A percentile compares a stretch with the other conserved stretches of the same genome.
phyloP scores from a whole-genome alignment of 179 eudicot genomes.

The Heliamphora pulchella region DNA sequence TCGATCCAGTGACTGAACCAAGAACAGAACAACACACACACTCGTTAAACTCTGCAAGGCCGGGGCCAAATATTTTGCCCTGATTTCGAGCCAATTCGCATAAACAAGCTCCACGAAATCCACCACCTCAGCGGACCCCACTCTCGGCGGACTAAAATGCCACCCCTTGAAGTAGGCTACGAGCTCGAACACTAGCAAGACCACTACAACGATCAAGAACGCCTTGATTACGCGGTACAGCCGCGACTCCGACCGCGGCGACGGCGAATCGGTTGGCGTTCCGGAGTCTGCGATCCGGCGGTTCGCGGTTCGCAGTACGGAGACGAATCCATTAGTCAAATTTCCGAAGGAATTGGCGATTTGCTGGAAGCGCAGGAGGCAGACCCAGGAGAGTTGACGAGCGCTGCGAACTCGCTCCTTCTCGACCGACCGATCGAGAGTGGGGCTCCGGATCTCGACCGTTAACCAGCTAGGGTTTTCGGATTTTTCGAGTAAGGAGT shows the following conservation, averaged over 20 bases:
- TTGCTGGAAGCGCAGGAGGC: conserved; percentile 47
- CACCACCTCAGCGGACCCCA: conserved; percentile 39
- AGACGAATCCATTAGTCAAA: conserved; percentile 27
- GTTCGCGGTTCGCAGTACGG: conserved; percentile 44
- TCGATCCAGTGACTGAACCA: conserved; percentile 76
- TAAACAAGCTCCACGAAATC: conserved; percentile 57
- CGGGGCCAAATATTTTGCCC: conserved; percentile 75
- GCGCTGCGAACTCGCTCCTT: conserved; percentile 52
- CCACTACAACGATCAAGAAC: conserved; percentile 33
- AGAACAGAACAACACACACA: conserved; percentile 65
- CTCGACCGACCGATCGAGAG: conserved; percentile 22
- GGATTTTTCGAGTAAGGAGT: conserved; percentile 16
- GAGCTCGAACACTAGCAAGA: conserved; percentile 49
- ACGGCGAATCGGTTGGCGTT: conserved; percentile 7
- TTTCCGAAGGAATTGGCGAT: conserved; percentile 36
- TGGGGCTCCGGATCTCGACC: conserved; percentile 34
- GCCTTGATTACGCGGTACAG: conserved; percentile 45
- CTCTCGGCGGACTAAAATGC: conserved; percentile 78
- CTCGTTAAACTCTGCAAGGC: conserved; percentile 61
- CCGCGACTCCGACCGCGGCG: conserved; percentile 32
- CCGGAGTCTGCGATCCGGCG: conserved; percentile 36
- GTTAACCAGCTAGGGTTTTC: conserved; percentile 26
- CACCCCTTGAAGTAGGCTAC: conserved; percentile 74
- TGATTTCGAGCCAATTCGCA: conserved; percentile 53
- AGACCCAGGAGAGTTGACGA: conserved; percentile 58